Evolutionary conservation across 805 yeast genomes (phyloP).

Genomic region (Barnettozyma sp.): DNA sequence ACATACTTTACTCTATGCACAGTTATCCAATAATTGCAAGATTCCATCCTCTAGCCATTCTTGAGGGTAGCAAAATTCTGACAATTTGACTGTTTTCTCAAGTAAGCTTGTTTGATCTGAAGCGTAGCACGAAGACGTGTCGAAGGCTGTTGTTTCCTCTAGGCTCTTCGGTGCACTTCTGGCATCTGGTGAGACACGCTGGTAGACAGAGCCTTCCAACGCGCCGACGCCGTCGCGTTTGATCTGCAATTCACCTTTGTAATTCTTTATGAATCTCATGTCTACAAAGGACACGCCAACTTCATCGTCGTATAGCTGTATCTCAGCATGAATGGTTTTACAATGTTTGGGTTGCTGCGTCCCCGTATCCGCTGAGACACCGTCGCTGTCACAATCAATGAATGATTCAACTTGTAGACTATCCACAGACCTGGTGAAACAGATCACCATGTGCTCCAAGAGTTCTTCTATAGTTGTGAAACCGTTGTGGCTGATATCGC

Average conservation of each 20-base stretch:
- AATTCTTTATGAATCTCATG: constrained; percentile 1
- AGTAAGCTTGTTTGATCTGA: not conserved
- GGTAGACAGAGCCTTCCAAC: not conserved
- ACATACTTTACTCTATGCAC: too few relatives aligned
- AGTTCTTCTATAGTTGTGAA: constrained; percentile 3
- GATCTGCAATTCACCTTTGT: not conserved
- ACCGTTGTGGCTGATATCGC: too few relatives aligned
- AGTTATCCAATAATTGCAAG: not conserved
- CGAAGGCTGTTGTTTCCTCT: too few relatives aligned
- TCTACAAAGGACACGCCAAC: constrained; percentile 1
- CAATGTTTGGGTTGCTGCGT: not conserved
- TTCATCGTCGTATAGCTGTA: constrained; percentile 1
- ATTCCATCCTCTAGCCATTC: not conserved
- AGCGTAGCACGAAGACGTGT: not conserved
- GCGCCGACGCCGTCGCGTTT: not conserved
- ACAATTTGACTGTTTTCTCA: not conserved
- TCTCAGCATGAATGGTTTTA: not conserved
- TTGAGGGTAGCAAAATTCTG: not conserved
- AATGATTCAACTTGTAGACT: constrained; percentile 2
- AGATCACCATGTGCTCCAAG: constrained; percentile 2
- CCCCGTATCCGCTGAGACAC: too few relatives aligned
- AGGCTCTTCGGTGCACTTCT: not conserved
- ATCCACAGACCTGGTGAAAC: constrained; percentile 2
- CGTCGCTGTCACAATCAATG: too few relatives aligned
- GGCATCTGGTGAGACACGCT: not conserved